Base-by-base conservation (phyloP, 2,329 filamentous ascomycete species). In the Penicillium occitanis region DNA sequence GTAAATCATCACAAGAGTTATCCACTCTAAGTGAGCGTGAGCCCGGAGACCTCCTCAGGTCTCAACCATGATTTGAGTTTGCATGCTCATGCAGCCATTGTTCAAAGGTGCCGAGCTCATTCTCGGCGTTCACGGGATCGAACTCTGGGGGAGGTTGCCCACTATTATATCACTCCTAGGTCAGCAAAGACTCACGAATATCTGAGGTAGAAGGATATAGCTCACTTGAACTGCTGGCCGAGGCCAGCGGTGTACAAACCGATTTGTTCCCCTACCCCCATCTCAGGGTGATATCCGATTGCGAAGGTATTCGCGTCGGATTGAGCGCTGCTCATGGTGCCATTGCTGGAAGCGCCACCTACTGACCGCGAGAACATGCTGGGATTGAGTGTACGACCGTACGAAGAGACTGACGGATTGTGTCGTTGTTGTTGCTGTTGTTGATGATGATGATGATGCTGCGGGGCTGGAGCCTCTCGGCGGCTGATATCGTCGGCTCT, bases 161-260 rank as follows among this genome's bases (percentile, higher is more conserved):
- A 25, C 53, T 57, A 40, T 33, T 19, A 14, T 1, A 14, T 25
- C 10, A 22, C 1, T 2, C 5, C 4, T 3, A 40, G 10, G 53
- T 57, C n/a, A 57, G 53, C 33, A 57, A 57, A 22, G 13, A 8
- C 30, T 22, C 33, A 35, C 13, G n/a, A 25, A 40, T 2, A 37
- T 17, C 5, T 37, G 53, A 40, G 33, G 17, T n/a, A 33, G n/a
- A 35, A 22, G 53, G n/a, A 57, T 14, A 14, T 37, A 22, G 33
- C 59, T 58, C 50, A 66, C 64, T 59, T 33, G 30, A 66, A 66
- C 33, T 66, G 42, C 1, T 58, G 50, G 2, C 64, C 59, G 6
- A 62, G 14, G 3, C 40, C 64, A 2, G 22, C 17, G 2, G 19
- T 37, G 19, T 62, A 42, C 40, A 58, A 14, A 22, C 19, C 8